phyloP scores from a whole-genome alignment of 345 rosid genomes.

The Erodium maritimum region DNA sequence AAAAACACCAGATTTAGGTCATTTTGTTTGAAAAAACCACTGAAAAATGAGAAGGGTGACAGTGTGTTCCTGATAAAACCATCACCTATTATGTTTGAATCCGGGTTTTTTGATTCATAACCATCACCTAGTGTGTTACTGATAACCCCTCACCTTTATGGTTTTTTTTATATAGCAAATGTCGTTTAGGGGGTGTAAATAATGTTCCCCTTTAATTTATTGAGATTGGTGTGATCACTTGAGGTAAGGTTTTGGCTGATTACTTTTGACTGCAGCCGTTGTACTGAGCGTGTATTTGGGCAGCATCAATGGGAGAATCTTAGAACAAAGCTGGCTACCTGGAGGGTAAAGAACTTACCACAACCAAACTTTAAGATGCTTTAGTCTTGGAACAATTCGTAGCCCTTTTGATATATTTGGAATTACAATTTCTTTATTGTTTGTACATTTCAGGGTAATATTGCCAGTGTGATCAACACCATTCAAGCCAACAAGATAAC shows the following conservation, averaged over 20 bases:
- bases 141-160: too few relatives aligned
- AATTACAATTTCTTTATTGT: background rate
- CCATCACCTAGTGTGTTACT: too few relatives aligned
- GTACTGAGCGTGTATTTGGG: constrained; percentile 65
- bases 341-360: constrained; percentile 46
- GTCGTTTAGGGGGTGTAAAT: too few relatives aligned
- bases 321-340: constrained; percentile 50
- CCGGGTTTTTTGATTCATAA: too few relatives aligned
- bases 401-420: background rate
- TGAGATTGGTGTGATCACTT: background rate
- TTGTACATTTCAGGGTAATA: constrained; percentile 43
- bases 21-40: too few relatives aligned
- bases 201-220: background rate
- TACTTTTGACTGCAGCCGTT: constrained; percentile 36
- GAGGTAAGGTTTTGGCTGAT: background rate
- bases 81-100: too few relatives aligned
- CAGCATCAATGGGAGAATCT: constrained; percentile 59
- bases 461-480: constrained; percentile 59
- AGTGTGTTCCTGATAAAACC: too few relatives aligned
- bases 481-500: constrained; percentile 75
- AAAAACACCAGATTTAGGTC: too few relatives aligned
- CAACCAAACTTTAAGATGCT: background rate
- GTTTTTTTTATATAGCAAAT: too few relatives aligned
- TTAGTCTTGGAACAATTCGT: too few relatives aligned
- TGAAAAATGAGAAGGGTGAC: too few relatives aligned